A percentile compares a stretch with the other conserved stretches of the same genome.
Conservation (phyloP, 1,284 basidiomycete genomes). For the Cutaneotrichosporon dermatis region DNA sequence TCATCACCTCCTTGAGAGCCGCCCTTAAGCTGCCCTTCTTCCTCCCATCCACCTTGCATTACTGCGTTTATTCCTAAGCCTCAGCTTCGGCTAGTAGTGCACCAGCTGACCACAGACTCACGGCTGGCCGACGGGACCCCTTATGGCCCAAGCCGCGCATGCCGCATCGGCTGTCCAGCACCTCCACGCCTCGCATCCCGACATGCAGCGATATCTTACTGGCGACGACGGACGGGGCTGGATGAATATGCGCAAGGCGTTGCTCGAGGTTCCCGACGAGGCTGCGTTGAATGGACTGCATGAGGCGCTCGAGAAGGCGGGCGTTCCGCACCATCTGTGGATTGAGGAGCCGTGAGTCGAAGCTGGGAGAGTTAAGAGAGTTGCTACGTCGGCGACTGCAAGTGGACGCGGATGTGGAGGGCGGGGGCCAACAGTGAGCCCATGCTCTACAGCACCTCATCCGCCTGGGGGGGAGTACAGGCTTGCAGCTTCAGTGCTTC, state of each 20-base stretch:
- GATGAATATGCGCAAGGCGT: conserved; percentile 44
- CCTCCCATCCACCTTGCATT: too few relatives aligned
- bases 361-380: too few relatives aligned
- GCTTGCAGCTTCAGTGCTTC: too few relatives aligned
- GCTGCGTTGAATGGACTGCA: conserved; percentile 34
- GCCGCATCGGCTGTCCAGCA: conserved; percentile 50
- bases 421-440: too few relatives aligned
- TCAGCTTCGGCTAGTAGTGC: neutral
- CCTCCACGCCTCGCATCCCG: conserved; percentile 28
- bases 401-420: too few relatives aligned
- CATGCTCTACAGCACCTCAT: too few relatives aligned
- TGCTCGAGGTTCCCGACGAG: conserved; percentile 42
- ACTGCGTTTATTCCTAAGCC: too few relatives aligned
- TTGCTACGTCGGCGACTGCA: too few relatives aligned
- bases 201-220: conserved; percentile 39
- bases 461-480: too few relatives aligned
- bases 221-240: conserved; percentile 36
- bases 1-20: too few relatives aligned
- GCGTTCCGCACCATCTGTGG: conserved; percentile 50
- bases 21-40: too few relatives aligned
- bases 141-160: conserved; percentile 54
- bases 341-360: conserved; percentile 51
- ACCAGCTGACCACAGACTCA: conserved; percentile 21
- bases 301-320: conserved; percentile 30
- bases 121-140: conserved; percentile 51